Conservation (phyloP, 1,284 basidiomycete species). For the Irpex lacteus region DNA sequence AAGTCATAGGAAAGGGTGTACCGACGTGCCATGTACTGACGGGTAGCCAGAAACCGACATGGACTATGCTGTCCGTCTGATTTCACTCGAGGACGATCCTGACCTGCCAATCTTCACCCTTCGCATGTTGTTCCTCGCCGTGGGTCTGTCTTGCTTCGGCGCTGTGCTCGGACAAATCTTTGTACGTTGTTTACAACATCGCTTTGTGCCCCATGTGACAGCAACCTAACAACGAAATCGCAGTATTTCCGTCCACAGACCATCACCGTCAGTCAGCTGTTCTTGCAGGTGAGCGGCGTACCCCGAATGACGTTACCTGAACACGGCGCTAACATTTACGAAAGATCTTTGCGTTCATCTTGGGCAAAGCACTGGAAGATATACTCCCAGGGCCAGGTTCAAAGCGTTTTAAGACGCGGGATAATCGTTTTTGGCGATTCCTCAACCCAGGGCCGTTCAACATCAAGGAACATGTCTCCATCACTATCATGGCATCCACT, state of each 20-base stretch:
- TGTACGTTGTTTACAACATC: conserved; percentile 31
- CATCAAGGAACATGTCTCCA: conserved; percentile 59
- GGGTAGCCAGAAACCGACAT: conserved; percentile 37
- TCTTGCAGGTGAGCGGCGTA: conserved; percentile 44
- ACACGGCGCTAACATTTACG: background rate
- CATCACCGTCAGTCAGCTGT: conserved; percentile 52
- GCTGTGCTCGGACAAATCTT: conserved; percentile 59
- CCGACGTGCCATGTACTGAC: background rate
- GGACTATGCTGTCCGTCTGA: conserved; percentile 46
- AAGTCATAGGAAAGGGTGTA: conserved; percentile 5
- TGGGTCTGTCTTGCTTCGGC: conserved; percentile 51
- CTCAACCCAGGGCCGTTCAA: conserved; percentile 57
- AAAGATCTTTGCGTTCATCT: conserved; percentile 33
- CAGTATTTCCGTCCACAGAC: conserved; percentile 48
- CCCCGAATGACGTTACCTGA: background rate
- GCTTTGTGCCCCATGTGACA: background rate
- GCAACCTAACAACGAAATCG: conserved; percentile 10
- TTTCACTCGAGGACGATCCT: conserved; percentile 59
- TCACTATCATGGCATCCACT: conserved; percentile 47
- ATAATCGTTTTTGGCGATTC: conserved; percentile 48
- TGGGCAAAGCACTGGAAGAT: conserved; percentile 40
- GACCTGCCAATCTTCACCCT: conserved; percentile 47
- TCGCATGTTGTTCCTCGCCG: conserved; percentile 45
- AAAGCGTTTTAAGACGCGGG: conserved; percentile 30
- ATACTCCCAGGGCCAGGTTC: conserved; percentile 44